Conservation (phyloP, 257 asterid species). For the Fraxinus quadrangulata region DNA sequence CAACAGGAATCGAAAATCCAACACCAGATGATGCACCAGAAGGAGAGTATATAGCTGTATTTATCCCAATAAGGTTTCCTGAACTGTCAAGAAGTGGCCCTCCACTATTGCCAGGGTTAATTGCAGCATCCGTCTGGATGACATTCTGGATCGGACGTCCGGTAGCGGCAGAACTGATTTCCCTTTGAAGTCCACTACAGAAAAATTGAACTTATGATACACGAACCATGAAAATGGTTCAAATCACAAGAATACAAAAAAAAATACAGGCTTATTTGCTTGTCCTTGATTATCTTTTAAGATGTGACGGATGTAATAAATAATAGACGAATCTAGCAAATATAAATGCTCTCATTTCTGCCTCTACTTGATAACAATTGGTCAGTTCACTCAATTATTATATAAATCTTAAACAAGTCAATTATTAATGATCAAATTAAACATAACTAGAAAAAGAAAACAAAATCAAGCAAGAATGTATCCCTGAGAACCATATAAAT, state of each 20-base stretch:
- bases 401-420: constrained; percentile 12
- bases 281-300: constrained; percentile 1
- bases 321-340: background rate
- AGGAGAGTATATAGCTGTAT: constrained; percentile 98
- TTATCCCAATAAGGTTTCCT: constrained; percentile 93
- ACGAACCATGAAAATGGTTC: background rate
- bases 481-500: background rate
- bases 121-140: constrained; percentile 99
- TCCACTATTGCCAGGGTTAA: constrained; percentile 98
- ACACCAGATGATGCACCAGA: constrained; percentile 99
- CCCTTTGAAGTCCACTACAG: constrained; percentile 89
- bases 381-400: background rate
- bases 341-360: background rate
- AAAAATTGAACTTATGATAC: constrained; percentile 14
- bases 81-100: constrained; percentile 99
- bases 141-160: constrained; percentile 99
- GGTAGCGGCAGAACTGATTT: constrained; percentile 96
- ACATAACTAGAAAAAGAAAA: constrained; percentile 6
- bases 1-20: constrained; percentile 99
- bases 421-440: constrained; percentile 3
- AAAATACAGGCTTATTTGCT: constrained; percentile 4
- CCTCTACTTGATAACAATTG: background rate
- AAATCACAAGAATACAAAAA: constrained; percentile 9
- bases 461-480: background rate
- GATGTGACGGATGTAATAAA: background rate